Evolutionary conservation across 208 protist species (phyloP).

Genomic region (Tritrichomonas foetus): DNA sequence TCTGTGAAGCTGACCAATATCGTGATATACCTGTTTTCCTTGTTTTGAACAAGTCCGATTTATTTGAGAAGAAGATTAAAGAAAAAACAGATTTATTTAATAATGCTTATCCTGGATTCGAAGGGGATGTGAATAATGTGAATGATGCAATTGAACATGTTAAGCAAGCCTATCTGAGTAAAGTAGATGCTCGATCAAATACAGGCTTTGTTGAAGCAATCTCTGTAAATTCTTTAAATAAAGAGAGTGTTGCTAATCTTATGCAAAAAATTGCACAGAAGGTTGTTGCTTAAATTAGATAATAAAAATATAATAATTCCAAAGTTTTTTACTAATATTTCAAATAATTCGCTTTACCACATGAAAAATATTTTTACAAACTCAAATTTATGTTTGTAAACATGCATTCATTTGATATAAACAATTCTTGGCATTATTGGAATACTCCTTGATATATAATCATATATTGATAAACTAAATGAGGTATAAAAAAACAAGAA

Average conservation of each 20-base stretch:
- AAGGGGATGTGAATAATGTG: not conserved
- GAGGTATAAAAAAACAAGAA: too few species aligned
- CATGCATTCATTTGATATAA: too few species aligned
- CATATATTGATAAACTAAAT: too few species aligned
- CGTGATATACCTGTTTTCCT: not conserved
- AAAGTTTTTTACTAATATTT: too few species aligned
- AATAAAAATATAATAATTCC: too few species aligned
- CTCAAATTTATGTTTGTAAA: too few species aligned
- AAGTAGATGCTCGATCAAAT: not conserved
- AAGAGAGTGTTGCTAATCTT: not conserved
- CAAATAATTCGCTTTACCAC: too few species aligned
- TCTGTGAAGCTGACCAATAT: not conserved
- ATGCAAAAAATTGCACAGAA: not conserved
- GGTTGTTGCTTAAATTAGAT: too few species aligned
- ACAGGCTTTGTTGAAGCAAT: not conserved
- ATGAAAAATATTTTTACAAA: too few species aligned
- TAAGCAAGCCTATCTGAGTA: not conserved
- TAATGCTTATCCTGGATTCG: not conserved
- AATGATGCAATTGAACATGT: not conserved
- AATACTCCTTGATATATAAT: too few species aligned
- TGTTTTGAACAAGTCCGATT: not conserved
- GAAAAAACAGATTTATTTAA: not conserved
- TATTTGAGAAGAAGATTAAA: not conserved
- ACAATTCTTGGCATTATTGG: too few species aligned
- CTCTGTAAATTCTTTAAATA: not conserved